These are phyloP conservation scores for Leccinum imitatum DNA, from an alignment of 768 basidiomycete genomes.

Conservation along the genomic window DNA sequence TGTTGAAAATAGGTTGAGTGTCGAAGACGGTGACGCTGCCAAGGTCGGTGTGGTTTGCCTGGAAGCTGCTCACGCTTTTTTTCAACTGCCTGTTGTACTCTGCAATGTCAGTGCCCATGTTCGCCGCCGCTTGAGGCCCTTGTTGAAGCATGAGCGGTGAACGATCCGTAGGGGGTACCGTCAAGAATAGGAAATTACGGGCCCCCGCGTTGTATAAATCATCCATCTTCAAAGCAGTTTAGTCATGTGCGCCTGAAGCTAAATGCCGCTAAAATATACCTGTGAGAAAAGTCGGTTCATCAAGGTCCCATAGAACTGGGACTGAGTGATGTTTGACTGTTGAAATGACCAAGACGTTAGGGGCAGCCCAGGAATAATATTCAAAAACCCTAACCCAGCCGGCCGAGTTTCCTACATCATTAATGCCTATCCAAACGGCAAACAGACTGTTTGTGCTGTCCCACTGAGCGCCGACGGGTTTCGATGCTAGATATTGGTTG, in stretches of 20 bases:
- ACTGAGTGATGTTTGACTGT: slow-evolving; percentile 26
- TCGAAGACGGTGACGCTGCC: slow-evolving; percentile 51
- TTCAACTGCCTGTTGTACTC: slow-evolving; percentile 48
- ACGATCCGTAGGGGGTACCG: slow-evolving; percentile 58
- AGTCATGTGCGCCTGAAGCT: not conserved
- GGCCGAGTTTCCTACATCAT: slow-evolving; percentile 45
- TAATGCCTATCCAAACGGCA: slow-evolving; percentile 71
- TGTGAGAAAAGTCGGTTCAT: slow-evolving; percentile 30
- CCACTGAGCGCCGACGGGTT: slow-evolving; percentile 56
- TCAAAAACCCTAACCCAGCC: slow-evolving; percentile 19
- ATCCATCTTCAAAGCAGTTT: slow-evolving; percentile 13
- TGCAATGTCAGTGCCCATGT: slow-evolving; percentile 37
- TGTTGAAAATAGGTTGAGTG: slow-evolving; percentile 58
- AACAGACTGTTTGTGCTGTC: slow-evolving; percentile 56
- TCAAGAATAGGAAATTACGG: slow-evolving; percentile 62
- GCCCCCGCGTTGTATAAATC: slow-evolving; percentile 42
- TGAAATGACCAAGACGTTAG: not conserved
- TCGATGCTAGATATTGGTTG: slow-evolving; percentile 43
- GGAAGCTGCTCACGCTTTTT: slow-evolving; percentile 39
- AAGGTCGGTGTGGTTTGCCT: slow-evolving; percentile 40
- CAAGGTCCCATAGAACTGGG: slow-evolving; percentile 25
- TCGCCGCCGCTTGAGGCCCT: slow-evolving; percentile 28
- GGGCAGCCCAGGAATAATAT: not conserved
- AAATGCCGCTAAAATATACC: slow-evolving; percentile 9
- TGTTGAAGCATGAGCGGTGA: slow-evolving; percentile 52